A percentile compares a stretch with the other conserved stretches of the same genome.
phyloP scores from a whole-genome alignment of 805 yeast genomes.

The Yamadazyma ubonensis region DNA sequence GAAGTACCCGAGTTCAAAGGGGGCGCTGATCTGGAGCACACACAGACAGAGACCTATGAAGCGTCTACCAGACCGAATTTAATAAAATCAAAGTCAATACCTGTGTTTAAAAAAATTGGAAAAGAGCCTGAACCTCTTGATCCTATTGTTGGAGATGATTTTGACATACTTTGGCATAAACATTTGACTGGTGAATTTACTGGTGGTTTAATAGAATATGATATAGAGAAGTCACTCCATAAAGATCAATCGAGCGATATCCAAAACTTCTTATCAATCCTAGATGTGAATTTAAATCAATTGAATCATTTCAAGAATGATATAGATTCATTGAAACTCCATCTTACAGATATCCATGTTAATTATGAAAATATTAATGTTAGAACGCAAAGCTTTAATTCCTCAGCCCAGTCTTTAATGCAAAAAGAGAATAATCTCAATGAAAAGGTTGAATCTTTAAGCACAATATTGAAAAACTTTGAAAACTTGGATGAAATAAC shows the following conservation, averaged over 20 bases:
- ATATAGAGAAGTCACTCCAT: slow-evolving; percentile 13
- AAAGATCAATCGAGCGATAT: slow-evolving; percentile 14
- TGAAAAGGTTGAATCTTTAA: slow-evolving; percentile 44
- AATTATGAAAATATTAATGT: slow-evolving; percentile 58
- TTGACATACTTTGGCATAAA: background rate
- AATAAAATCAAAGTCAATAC: slow-evolving; percentile 16
- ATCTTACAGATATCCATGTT: slow-evolving; percentile 47
- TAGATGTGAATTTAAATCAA: slow-evolving; percentile 24
- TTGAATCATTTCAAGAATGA: slow-evolving; percentile 40
- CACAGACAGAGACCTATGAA: background rate
- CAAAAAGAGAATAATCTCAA: slow-evolving; percentile 44
- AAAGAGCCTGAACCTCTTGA: slow-evolving; percentile 1
- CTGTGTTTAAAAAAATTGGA: background rate
- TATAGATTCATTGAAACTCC: slow-evolving; percentile 43
- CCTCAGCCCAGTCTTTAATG: slow-evolving; percentile 51
- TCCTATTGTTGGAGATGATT: slow-evolving; percentile 7
- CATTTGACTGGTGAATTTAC: slow-evolving; percentile 9
- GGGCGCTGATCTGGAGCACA: background rate
- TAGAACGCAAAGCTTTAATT: slow-evolving; percentile 65
- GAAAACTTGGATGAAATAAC: slow-evolving; percentile 72
- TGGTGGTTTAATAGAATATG: slow-evolving; percentile 11
- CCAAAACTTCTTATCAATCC: slow-evolving; percentile 35
- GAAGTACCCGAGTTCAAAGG: slow-evolving; percentile 37
- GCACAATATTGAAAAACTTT: slow-evolving; percentile 54
- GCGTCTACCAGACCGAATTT: slow-evolving; percentile 2